Evolutionary conservation across 352 stramenopile genomes (phyloP), one percentile per base, ranked within the genome.

Genomic region (Paralagenidium karlingii): DNA sequence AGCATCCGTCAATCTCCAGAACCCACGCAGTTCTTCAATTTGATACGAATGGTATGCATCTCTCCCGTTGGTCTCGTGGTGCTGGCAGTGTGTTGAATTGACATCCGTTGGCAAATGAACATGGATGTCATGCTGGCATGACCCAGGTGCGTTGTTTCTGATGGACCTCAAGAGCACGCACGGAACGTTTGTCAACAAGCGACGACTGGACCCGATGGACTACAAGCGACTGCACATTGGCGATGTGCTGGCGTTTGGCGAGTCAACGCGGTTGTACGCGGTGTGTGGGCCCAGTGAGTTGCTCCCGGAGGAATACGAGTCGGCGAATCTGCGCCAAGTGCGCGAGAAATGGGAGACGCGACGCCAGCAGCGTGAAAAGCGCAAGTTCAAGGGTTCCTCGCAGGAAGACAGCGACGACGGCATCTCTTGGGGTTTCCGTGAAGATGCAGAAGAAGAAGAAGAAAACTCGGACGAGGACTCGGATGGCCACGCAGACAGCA

Each of bases 121-220:
- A 13, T n/a, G n/a, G n/a, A n/a, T n/a, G n/a, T n/a, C n/a, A n/a
- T n/a, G n/a, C n/a, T n/a, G n/a, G n/a, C n/a, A n/a, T 46, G 47
- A 49, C 13, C 49, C 71, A 21, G 74, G 78, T 16, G 58, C 58
- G 18, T 53, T 94, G 15, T 86, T 82, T 43, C 40, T 94, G 25
- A 49, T 61, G 31, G 82, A 95, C 53, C 40, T 82, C 19, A 50
- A 51, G 28, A 91, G 75, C 54, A 89, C 79, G 6, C 70, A 94
- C 43, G 82, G 82, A 26, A 91, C 73, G 33, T 82, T 71, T 30
- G 54, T 95, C 25, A 94, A 94, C 50, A 94, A 94, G 57, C 64
- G 65, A 22, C 64, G 70, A 8, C 32, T 70, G 8, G 10, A 40
- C 8, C 25, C 63, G 2, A 45, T 60, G 4, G 55, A 81, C 24